A percentile compares a stretch with the other conserved stretches of the same genome.
These are phyloP conservation scores for Paramecium biaurelia DNA, from an alignment of 73 alveolate genomes.

Conservation along the genomic window DNA sequence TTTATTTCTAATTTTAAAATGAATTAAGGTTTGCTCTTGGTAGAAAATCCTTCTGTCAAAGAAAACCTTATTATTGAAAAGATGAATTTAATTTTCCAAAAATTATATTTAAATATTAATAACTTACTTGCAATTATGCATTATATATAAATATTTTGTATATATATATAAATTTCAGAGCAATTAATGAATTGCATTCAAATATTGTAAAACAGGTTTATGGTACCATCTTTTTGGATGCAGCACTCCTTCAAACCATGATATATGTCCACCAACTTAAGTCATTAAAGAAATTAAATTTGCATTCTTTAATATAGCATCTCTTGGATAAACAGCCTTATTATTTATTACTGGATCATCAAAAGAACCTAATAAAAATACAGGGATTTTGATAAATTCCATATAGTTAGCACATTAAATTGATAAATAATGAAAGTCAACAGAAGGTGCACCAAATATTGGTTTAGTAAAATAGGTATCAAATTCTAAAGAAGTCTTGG, in stretches of 20 bases:
- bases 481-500: neutral
- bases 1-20: neutral
- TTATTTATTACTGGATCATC: conserved; percentile 52
- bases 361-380: neutral
- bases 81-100: neutral
- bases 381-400: conserved; percentile 2
- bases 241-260: conserved; percentile 58
- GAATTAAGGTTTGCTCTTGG: neutral
- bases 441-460: conserved; percentile 10
- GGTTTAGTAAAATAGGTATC: neutral
- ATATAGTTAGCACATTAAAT: neutral
- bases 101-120: neutral
- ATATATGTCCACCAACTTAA: conserved; percentile 55
- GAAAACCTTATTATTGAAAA: conserved; percentile 37
- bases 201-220: conserved; percentile 52
- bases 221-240: conserved; percentile 55
- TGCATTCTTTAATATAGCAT: neutral
- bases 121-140: neutral
- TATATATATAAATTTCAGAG: neutral
- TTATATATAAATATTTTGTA: too few relatives aligned
- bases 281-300: conserved; percentile 20
- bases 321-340: neutral
- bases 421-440: conserved; percentile 3
- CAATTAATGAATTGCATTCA: neutral
- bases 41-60: neutral